Evolutionary conservation across 805 yeast species (phyloP), one percentile per base, ranked within the genome.

Genomic region (Cyberlindnera maclurae): DNA sequence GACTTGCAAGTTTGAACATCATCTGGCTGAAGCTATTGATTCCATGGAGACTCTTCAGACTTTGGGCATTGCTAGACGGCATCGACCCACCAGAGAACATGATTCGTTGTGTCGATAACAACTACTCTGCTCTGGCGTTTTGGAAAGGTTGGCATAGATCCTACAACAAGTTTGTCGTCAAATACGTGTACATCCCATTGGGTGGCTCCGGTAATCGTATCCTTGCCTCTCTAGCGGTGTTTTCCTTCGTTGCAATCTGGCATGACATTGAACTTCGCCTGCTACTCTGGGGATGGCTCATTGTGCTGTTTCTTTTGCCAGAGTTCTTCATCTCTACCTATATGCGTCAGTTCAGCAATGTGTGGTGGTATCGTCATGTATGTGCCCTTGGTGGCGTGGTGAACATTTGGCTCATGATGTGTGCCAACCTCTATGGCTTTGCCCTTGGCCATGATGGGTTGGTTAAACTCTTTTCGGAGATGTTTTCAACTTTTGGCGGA

Each of bases 101-200:
- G 97, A 79, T 93, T 40, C 70, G 99, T 42, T 89, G 97, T 57
- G 86, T 93, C 77, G 84, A 87, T 58, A 87, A 93, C 61, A 93
- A 93, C 62, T 93, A 80, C 59, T 82, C 95, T 26, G 93, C 96
- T 0, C 60, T 86, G 44, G 87, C 93, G n/a, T 93, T 93, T 59
- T 93, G 99, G 99, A 73, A 97, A 56, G 95, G 96, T 4, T 93
- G 99, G 99, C 99, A 93, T 62, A 75, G 97, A 54, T 82, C 95
- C 34, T 93, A 69, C 64, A 89, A 90, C 62, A 74, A 82, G 49
- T 93, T 96, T 95, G 82, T 85, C 26, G 73, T 84, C 18, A 71
- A 95, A 44, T 93, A 93, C 59, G 73, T 93, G 30, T 93, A 93
- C 52, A 71, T 93, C 16, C 98, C 98, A 3, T 63, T 93, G 43